A percentile compares a stretch with the other conserved stretches of the same genome.
Evolutionary conservation across 129 eudicot genomes (phyloP).

Genomic region (Calendula officinalis): DNA sequence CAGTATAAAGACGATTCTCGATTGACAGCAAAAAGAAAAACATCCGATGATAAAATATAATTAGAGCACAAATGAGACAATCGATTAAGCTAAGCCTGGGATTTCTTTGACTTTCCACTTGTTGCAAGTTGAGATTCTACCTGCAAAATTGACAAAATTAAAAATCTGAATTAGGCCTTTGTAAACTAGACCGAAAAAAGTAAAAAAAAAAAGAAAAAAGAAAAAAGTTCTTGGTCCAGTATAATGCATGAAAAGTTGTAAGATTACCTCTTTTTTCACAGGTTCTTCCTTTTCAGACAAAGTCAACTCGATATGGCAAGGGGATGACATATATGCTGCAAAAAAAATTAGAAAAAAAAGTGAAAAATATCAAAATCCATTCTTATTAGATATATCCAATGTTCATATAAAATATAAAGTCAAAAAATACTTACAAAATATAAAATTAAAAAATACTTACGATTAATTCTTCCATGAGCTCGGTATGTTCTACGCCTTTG

Average conservation of each 20-base stretch:
- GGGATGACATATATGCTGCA: conserved; percentile 11
- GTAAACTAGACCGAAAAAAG: no score
- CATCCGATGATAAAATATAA: neutral
- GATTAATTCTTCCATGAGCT: conserved; percentile 33
- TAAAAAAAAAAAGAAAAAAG: no score
- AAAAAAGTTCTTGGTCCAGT: no score
- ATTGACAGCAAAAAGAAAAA: neutral
- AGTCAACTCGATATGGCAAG: conserved; percentile 10
- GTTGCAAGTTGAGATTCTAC: conserved; percentile 22
- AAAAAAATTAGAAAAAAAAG: neutral
- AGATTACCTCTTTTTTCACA: conserved; percentile 6
- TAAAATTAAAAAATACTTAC: conserved; percentile 11
- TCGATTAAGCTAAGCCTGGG: conserved; percentile 6
- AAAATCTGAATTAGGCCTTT: no score
- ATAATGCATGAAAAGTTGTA: no score
- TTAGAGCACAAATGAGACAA: neutral
- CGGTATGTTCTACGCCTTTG: conserved; percentile 33
- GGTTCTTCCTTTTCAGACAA: conserved; percentile 7
- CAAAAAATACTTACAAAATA: conserved; percentile 9
- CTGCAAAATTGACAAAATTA: neutral
- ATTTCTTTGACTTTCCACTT: conserved; percentile 26
- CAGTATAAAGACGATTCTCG: no score
- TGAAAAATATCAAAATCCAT: no score
- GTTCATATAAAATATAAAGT: neutral
- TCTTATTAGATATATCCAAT: no score